Evolutionary conservation across 2,329 filamentous ascomycete genomes (phyloP).

Genomic region (Alternaria alternata): DNA sequence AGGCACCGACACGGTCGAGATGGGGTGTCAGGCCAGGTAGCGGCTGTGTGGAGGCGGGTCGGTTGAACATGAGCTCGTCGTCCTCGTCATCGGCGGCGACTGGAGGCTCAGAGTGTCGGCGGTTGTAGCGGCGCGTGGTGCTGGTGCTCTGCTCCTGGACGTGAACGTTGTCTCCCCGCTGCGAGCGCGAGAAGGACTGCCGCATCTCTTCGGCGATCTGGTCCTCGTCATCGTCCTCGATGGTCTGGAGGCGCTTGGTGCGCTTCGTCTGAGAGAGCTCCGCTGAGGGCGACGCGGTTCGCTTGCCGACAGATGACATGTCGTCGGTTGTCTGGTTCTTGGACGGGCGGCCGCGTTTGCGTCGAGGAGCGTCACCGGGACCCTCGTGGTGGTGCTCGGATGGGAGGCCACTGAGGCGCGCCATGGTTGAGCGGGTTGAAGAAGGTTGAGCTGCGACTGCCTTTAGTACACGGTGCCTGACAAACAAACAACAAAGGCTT

Average conservation of each 20-base stretch:
- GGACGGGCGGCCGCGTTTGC: conserved; percentile 39
- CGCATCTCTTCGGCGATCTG: conserved; percentile 47
- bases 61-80: conserved; percentile 26
- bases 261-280: conserved; percentile 43
- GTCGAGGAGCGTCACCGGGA: conserved; percentile 45
- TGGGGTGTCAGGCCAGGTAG: conserved; percentile 43
- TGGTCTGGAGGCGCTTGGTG: conserved; percentile 41
- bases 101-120: conserved; percentile 48
- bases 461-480: neutral
- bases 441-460: neutral
- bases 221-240: conserved; percentile 39
- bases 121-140: conserved; percentile 31
- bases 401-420: conserved; percentile 44
- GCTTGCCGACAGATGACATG: conserved; percentile 33
- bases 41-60: conserved; percentile 38
- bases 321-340: conserved; percentile 37
- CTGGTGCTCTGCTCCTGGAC: conserved; percentile 23
- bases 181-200: conserved; percentile 38
- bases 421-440: conserved; percentile 33
- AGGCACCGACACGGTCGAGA: conserved; percentile 40
- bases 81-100: conserved; percentile 26
- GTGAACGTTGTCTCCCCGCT: conserved; percentile 28
- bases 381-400: conserved; percentile 49
- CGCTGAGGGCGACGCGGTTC: conserved; percentile 37
- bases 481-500: neutral